Evolutionary conservation across 768 basidiomycete species (phyloP).

Genomic region (Tricholoma sp.): DNA sequence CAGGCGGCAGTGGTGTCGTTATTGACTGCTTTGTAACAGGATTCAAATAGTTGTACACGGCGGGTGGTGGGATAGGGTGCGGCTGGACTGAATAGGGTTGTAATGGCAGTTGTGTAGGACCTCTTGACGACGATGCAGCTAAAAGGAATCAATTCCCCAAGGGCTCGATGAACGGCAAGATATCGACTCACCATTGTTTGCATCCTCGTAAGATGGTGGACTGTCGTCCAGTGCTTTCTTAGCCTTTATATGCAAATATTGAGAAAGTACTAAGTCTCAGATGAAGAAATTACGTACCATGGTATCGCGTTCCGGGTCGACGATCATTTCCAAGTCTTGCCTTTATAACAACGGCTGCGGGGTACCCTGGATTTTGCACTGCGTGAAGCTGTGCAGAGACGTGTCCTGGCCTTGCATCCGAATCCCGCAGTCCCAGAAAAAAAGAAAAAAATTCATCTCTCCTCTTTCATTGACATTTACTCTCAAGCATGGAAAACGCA

Average conservation of each 20-base stretch:
- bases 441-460: constrained; percentile 8
- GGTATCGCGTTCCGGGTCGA: constrained; percentile 17
- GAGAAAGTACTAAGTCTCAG: not conserved
- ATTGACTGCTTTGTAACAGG: constrained; percentile 53
- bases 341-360: constrained; percentile 13
- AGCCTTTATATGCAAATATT: constrained; percentile 10
- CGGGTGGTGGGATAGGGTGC: constrained; percentile 27
- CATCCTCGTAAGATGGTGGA: constrained; percentile 44
- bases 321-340: constrained; percentile 18
- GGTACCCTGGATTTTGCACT: too few species aligned
- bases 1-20: constrained; percentile 64
- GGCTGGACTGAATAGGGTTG: constrained; percentile 17
- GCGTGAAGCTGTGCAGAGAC: not conserved
- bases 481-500: constrained; percentile 20
- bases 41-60: constrained; percentile 66
- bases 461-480: constrained; percentile 14
- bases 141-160: not conserved
- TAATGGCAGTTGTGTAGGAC: not conserved
- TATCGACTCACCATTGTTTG: constrained; percentile 22
- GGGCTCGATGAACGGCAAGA: not conserved
- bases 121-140: not conserved
- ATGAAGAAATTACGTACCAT: constrained; percentile 19
- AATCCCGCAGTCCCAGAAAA: constrained; percentile 12
- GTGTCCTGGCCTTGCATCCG: constrained; percentile 11
- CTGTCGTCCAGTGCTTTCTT: constrained; percentile 26